Conservation (phyloP, 139 green algal genomes). For the Deuterostichococcus epilithicus region DNA sequence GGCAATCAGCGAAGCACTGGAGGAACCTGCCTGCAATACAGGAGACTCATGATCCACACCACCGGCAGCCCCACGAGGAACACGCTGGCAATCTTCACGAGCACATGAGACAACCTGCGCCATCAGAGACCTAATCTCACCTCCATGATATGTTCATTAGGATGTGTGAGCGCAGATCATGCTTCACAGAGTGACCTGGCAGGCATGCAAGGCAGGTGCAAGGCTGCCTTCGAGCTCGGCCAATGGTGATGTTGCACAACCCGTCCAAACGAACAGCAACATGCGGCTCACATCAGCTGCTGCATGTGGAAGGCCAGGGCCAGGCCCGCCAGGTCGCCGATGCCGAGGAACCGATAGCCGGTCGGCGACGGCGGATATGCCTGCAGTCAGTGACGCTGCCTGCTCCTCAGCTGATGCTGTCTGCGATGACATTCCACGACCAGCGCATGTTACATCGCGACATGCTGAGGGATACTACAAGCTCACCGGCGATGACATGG, state of each 20-base stretch:
- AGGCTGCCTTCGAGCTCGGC: background rate
- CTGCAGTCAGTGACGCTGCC: no score
- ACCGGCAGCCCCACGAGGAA: slow-evolving; percentile 14
- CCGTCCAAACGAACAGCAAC: slow-evolving; percentile 9
- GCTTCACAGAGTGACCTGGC: background rate
- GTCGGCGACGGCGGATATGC: background rate
- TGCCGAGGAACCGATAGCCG: background rate
- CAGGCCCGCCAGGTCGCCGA: background rate
- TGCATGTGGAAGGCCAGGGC: slow-evolving; percentile 4
- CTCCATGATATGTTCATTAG: no score
- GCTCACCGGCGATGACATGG: background rate
- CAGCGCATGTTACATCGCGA: no score
- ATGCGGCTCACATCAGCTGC: slow-evolving; percentile 8
- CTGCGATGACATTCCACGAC: no score
- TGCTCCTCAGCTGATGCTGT: no score
- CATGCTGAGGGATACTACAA: no score
- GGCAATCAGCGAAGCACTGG: no score
- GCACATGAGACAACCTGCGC: slow-evolving; percentile 3
- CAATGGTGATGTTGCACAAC: background rate
- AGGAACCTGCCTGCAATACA: background rate
- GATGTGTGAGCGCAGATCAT: background rate
- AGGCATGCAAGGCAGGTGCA: no score
- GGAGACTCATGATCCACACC: slow-evolving; percentile 4
- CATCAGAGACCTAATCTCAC: no score
- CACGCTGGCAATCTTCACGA: slow-evolving; percentile 16